Evolutionary conservation across 1,284 basidiomycete species (phyloP).

Genomic region (Psilocybe mexicana): DNA sequence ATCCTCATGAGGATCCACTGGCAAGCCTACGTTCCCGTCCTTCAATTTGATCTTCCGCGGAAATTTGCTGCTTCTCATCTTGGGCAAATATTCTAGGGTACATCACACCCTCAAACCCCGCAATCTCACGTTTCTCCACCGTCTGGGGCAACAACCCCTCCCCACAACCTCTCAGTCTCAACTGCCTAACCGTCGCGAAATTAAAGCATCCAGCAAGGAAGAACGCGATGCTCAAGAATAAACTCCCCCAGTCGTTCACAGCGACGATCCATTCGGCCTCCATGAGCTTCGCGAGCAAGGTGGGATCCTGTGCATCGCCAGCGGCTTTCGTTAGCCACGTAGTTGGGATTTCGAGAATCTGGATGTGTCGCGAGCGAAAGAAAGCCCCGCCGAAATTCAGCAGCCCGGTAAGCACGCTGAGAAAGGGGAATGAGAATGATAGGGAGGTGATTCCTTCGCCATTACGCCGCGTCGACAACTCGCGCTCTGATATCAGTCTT

Average conservation of each 20-base stretch:
- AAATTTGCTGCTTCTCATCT: too few relatives aligned
- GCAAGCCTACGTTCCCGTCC: too few relatives aligned
- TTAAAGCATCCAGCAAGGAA: conserved; percentile 20
- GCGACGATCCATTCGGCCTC: conserved; percentile 20
- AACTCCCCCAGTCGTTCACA: conserved; percentile 23
- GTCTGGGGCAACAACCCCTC: conserved; percentile 5
- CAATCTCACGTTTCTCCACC: background rate
- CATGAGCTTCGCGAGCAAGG: conserved; percentile 1
- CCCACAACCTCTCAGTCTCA: conserved; percentile 17
- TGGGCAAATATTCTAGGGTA: background rate
- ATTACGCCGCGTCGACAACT: conserved; percentile 13
- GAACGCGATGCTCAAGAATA: conserved; percentile 19
- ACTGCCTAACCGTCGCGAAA: conserved; percentile 19
- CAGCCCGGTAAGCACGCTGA: conserved; percentile 19
- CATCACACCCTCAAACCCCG: background rate
- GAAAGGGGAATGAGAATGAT: conserved; percentile 17
- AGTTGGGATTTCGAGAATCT: conserved; percentile 19
- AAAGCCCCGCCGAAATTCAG: conserved; percentile 18
- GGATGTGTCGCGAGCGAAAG: conserved; percentile 19
- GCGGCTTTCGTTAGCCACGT: conserved; percentile 10
- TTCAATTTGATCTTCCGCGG: too few relatives aligned
- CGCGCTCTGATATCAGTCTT: conserved; percentile 11
- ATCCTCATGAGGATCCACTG: too few relatives aligned
- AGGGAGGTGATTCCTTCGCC: conserved; percentile 4
- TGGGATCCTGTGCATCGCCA: background rate